Base-by-base conservation (phyloP, 2,329 filamentous ascomycete genomes). In the Aspergillus sp. region DNA sequence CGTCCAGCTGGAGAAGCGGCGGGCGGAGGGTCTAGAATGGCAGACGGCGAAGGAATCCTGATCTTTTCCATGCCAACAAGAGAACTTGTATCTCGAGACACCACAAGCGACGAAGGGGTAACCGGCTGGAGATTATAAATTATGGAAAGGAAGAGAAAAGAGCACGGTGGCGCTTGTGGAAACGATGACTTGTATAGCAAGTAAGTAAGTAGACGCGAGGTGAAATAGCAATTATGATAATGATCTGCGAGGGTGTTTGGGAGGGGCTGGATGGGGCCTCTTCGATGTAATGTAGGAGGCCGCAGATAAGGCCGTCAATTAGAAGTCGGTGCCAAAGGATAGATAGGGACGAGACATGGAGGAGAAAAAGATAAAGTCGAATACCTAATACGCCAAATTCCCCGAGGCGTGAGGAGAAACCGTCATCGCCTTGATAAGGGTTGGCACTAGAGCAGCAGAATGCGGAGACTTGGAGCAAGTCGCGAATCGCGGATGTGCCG, bases 41-140 rank as follows among this genome's bases (percentile, higher is more conserved):
- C 80, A 60, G 83, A 82, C 55, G 84, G 83, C 52, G 83, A 84
- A 60, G 84, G 83, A 63, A 86, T 85, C 69, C 79, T 81, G 73
- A 86, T 83, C 63, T 79, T 79, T 76, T 86, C 85, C 81, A 83
- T 83, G 70, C 71, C 73, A 52, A 55, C 27, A 52, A 46, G n/a
- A 50, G 60, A 58, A 57, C 58, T n/a, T 3, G 41, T 56, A 55
- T 27, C 50, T 64, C 61, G 52, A 47, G 52, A 46, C 44, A 45
- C 45, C 41, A 41, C 55, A 51, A 47, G 21, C 27, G 19, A n/a
- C 9, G 15, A 31, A n/a, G 23, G 25, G 31, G 39, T 39, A 49
- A 50, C 15, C 2, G 14, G 45, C n/a, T 35, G 31, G 19, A 39
- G 21, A 47, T 41, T 12, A 52, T 19, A 19, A 43, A 35, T 48